phyloP scores from a whole-genome alignment of 352 stramenopile genomes.

The Phytopythium montanum region DNA sequence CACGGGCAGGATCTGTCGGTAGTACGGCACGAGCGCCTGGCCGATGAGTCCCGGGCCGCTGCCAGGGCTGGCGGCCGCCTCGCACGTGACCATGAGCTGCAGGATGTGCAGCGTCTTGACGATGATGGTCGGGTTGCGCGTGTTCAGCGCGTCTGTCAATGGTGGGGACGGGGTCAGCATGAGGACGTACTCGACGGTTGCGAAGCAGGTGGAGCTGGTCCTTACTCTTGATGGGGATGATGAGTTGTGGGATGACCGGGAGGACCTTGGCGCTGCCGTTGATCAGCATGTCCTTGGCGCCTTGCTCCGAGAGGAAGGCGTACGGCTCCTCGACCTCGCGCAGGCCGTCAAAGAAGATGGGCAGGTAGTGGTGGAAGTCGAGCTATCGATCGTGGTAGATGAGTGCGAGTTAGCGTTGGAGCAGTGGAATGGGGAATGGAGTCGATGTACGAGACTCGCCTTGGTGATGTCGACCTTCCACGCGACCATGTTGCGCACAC shows the following conservation, averaged over 20 bases:
- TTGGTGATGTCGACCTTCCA: conserved; percentile 97
- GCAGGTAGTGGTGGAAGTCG: conserved; percentile 98
- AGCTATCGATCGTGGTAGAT: conserved; percentile 50
- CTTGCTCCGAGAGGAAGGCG: conserved; percentile 94
- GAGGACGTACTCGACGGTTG: neutral
- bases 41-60: conserved; percentile 90
- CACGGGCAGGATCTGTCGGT: conserved; percentile 95
- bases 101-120: conserved; percentile 97
- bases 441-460: conserved; percentile 21
- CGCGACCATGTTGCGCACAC: conserved; percentile 94
- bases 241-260: conserved; percentile 96
- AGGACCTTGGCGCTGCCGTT: conserved; percentile 94
- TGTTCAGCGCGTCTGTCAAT: conserved; percentile 87
- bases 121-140: conserved; percentile 91
- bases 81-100: conserved; percentile 94
- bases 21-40: conserved; percentile 96
- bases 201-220: neutral
- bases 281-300: conserved; percentile 97
- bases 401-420: neutral
- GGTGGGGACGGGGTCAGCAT: neutral
- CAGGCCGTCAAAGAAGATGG: conserved; percentile 98
- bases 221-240: conserved; percentile 97
- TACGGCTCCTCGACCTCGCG: conserved; percentile 96
- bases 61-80: conserved; percentile 73
- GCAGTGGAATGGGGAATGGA: neutral